Conservation (phyloP, 2,329 filamentous ascomycete genomes). For the Colletotrichum filicis region DNA sequence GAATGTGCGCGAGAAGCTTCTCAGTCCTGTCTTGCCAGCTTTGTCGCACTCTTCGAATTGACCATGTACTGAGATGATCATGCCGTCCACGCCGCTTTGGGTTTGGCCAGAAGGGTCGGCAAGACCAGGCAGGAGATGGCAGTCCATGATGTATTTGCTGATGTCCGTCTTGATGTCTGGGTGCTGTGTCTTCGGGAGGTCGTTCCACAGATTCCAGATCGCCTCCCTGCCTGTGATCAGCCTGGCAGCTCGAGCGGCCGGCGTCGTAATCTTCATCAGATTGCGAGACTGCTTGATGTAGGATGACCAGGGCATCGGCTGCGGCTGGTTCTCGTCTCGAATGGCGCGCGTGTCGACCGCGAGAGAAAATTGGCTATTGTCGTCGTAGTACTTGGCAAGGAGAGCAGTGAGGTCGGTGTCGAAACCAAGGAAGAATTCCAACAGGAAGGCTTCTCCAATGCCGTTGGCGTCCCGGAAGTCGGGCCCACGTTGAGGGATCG, state of each 20-base stretch:
- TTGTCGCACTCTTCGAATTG: conserved; percentile 82
- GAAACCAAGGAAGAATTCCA: conserved; percentile 78
- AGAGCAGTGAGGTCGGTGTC: conserved; percentile 77
- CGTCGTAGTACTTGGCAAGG: conserved; percentile 78
- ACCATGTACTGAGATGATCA: conserved; percentile 83
- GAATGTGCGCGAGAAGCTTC: conserved; percentile 86
- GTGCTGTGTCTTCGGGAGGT: conserved; percentile 79
- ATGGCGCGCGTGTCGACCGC: conserved; percentile 72
- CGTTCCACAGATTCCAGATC: conserved; percentile 76
- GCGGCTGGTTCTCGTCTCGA: conserved; percentile 57
- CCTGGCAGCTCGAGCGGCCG: conserved; percentile 70
- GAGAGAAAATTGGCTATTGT: conserved; percentile 78
- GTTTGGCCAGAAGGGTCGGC: conserved; percentile 75
- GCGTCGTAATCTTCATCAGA: conserved; percentile 74
- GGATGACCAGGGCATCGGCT: conserved; percentile 71
- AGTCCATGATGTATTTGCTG: conserved; percentile 85
- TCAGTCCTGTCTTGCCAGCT: conserved; percentile 68
- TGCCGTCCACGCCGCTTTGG: conserved; percentile 75
- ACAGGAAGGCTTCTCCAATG: conserved; percentile 80
- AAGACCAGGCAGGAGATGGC: conserved; percentile 77
- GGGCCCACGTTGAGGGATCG: conserved; percentile 72
- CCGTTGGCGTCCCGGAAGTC: conserved; percentile 80
- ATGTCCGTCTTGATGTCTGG: conserved; percentile 74
- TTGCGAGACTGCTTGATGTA: conserved; percentile 86
- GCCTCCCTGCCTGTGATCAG: conserved; percentile 71